These are phyloP conservation scores for Penicillium sp. DNA, from an alignment of 2,329 filamentous ascomycete genomes.

Conservation along the genomic window DNA sequence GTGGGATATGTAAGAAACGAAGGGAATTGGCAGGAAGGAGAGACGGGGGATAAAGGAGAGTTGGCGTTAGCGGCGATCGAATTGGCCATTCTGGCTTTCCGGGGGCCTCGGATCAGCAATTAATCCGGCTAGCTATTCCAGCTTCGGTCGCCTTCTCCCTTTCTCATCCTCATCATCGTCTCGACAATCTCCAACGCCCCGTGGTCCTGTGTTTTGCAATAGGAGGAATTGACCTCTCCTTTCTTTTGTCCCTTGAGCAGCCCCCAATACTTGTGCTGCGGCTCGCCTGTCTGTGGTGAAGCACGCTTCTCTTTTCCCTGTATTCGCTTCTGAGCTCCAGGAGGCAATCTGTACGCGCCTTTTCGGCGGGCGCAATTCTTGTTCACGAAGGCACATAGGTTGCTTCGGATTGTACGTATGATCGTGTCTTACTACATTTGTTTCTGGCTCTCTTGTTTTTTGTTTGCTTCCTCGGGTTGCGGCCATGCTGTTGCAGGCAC, in stretches of 20 bases:
- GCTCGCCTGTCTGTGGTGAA: conserved; percentile 16
- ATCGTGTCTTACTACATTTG: conserved; percentile 28
- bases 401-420: conserved; percentile 44
- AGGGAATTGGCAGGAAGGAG: conserved; percentile 2
- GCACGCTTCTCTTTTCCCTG: conserved; percentile 15
- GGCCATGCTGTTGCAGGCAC: background rate
- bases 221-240: conserved; percentile 9
- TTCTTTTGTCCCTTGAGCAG: conserved; percentile 6
- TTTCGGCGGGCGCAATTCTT: conserved; percentile 15
- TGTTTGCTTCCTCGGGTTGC: conserved; percentile 1
- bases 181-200: background rate
- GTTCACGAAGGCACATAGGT: background rate
- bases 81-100: conserved; percentile 9
- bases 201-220: background rate
- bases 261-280: background rate
- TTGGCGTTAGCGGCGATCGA: conserved; percentile 1
- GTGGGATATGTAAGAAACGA: conserved; percentile 5
- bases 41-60: conserved; percentile 10
- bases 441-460: conserved; percentile 13
- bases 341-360: conserved; percentile 12
- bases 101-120: conserved; percentile 7
- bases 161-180: background rate
- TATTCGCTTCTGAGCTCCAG: conserved; percentile 15
- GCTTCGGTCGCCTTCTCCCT: background rate
- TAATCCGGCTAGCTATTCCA: conserved; percentile 1